Base-by-base conservation (phyloP, 495 filamentous ascomycete genomes). In the Penicillium argentinense region DNA sequence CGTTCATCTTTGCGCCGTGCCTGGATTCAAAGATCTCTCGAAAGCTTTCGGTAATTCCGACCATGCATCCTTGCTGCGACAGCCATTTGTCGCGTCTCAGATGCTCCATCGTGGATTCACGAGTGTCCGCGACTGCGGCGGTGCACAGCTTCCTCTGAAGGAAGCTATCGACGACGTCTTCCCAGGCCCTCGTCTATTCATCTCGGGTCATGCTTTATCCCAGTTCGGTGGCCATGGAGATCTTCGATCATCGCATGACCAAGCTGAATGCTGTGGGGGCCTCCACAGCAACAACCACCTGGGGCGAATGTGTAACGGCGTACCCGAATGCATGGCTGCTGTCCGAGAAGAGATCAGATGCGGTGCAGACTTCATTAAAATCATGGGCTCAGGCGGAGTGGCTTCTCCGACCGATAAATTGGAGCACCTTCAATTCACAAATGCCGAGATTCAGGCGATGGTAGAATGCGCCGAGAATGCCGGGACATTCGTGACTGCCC, bases 171-270 rank as follows among this genome's bases (percentile, higher is more conserved):
- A 58, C 1, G 75, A 81, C 2, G 59, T 80, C 2, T 66, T 74
- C 29, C 69, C 67, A 1, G 78, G 77, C 0, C 59, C 73, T 45
- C 42, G 78, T 36, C n/a, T 82, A 47, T 67, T 81, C 55, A 62
- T 75, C 39, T 54, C 71, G 44, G 53, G 65, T 48, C 39, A 78
- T 66, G 56, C 68, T 40, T 51, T 72, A 5, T 72, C 66, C 4
- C 78, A 82, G 56, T 78, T 75, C 0, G 78, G 78, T n/a, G 78
- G 78, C 0, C 78, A 82, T 49, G 77, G 72, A 0, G 78, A 82
- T 56, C 51, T 69, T 18, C 66, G 76, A 11, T 39, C 48, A 1
- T 42, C 59, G 2, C 40, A 74, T 36, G 62, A 71, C 4, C 45
- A 53, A n/a, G 61, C 62, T 7, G 57, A 66, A 12, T 76, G 75